Evolutionary conservation across 2,329 filamentous ascomycete genomes (phyloP), one percentile per base, ranked within the genome.

Genomic region (Colletotrichum limetticola): DNA sequence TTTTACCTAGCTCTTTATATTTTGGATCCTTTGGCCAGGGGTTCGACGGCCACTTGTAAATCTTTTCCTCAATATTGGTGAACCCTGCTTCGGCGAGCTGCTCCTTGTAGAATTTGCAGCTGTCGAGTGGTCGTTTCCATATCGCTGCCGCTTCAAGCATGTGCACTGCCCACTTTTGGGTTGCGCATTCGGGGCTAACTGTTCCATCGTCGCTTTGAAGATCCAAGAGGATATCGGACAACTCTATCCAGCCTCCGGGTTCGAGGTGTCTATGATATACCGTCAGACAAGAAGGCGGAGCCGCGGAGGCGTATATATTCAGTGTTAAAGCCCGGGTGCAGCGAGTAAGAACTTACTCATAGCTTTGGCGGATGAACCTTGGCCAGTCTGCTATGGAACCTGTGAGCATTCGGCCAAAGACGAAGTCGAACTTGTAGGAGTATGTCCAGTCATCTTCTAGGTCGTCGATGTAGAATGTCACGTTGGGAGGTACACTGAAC

Each of bases 11-110:
- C 62, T 89, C 84, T 76, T 90, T 91, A 62, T 86, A 82, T 30
- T 85, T 84, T 6, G 82, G 81, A 53, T 89, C 85, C 57, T 84
- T 85, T 0, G 88, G 85, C 88, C 89, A 91, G 12, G 82, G 78
- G 75, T 86, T 88, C 42, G 82, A 83, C 0, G 88, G 88, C 80
- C 88, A 85, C 77, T 85, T 87, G 76, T 83, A 86, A 6, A 86
- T 76, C 2, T 83, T 79, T 76, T 89, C 85, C 0, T 79, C 79
- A 0, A 91, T 85, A 66, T 90, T 84, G 57, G 83, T 80, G 74
- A 91, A 91, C 0, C 90, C 90, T 0, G 85, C 87, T 14, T 86
- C 85, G 3, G 81, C 79, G 76, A 91, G 82, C 66, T 85, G 83
- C 55, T 82, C 78, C 63, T 78, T 79, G 49, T 83, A 82, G 0